A percentile compares a stretch with the other conserved stretches of the same genome.
These are phyloP conservation scores for Elaphomyces granulatus DNA, from an alignment of 495 filamentous ascomycete genomes.

Conservation along the genomic window DNA sequence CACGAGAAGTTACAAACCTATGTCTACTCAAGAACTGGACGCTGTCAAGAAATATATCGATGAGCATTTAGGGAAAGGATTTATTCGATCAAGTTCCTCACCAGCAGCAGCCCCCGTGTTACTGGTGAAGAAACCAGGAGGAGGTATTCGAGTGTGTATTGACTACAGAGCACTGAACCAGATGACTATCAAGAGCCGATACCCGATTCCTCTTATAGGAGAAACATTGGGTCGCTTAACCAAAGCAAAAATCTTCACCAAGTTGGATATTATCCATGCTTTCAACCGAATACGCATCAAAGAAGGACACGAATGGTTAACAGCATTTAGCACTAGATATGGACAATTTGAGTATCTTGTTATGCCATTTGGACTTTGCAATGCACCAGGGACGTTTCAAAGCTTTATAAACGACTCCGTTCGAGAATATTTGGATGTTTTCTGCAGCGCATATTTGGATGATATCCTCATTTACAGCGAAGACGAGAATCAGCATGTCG, in stretches of 20 bases:
- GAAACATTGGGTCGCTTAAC: not conserved
- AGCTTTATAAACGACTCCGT: slow-evolving; percentile 7
- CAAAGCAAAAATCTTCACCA: not conserved
- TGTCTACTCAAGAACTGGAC: not conserved
- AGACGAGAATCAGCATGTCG: slow-evolving; percentile 3
- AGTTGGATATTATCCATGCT: not conserved
- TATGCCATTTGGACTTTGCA: slow-evolving; percentile 10
- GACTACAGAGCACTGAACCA: not conserved
- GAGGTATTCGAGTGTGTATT: not conserved
- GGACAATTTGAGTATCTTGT: slow-evolving; percentile 10
- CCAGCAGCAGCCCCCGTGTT: not conserved
- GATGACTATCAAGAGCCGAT: not conserved
- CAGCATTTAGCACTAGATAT: slow-evolving; percentile 9
- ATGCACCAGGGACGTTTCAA: slow-evolving; percentile 8
- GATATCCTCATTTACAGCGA: slow-evolving; percentile 9
- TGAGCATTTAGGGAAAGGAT: not conserved
- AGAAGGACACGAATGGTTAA: slow-evolving; percentile 6
- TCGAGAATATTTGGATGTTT: slow-evolving; percentile 8
- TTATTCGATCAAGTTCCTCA: not conserved
- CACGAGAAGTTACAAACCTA: not conserved
- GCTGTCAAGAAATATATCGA: not conserved
- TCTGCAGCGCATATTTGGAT: slow-evolving; percentile 8
- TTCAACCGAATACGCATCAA: not conserved
- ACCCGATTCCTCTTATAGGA: not conserved
- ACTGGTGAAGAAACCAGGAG: not conserved